Percentiles rank a stretch among this genome's conserved stretches.
Evolutionary conservation across 2,329 filamentous ascomycete species (phyloP).

Genomic region (Pseudodiploospora longispora): DNA sequence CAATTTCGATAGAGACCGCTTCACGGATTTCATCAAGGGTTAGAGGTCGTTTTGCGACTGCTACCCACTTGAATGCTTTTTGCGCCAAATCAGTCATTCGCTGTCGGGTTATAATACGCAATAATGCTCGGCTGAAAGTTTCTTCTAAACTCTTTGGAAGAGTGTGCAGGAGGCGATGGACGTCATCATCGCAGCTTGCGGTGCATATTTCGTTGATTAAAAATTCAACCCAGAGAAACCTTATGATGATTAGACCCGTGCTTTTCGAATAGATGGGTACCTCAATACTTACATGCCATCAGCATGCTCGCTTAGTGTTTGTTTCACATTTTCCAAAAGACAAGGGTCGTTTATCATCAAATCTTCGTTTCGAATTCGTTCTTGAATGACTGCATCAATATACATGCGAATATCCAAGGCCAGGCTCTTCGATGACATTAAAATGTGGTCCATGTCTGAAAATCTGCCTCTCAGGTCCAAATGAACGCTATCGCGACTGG

Average conservation of each 20-base stretch:
- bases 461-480: conserved; percentile 9
- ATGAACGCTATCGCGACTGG: conserved; percentile 18
- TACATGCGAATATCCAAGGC: conserved; percentile 8
- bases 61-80: conserved; percentile 18
- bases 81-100: background rate
- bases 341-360: conserved; percentile 11
- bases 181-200: conserved; percentile 16
- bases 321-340: conserved; percentile 17
- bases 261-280: too few relatives aligned
- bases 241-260: conserved; percentile 6
- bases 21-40: conserved; percentile 28
- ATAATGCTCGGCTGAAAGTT: conserved; percentile 9
- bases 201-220: conserved; percentile 27
- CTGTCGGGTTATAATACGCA: conserved; percentile 6
- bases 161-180: conserved; percentile 2
- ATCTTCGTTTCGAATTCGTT: conserved; percentile 5
- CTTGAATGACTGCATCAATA: conserved; percentile 6
- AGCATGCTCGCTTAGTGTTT: conserved; percentile 18
- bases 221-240: conserved; percentile 33
- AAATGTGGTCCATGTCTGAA: background rate
- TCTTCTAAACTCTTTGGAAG: conserved; percentile 10
- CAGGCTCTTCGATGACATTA: background rate
- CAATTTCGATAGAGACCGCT: conserved; percentile 26
- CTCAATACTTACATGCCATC: conserved; percentile 25
- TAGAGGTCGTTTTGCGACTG: conserved; percentile 22